These are phyloP conservation scores for Ajuga reptans DNA, from an alignment of 305 asterid genomes.

Conservation along the genomic window DNA sequence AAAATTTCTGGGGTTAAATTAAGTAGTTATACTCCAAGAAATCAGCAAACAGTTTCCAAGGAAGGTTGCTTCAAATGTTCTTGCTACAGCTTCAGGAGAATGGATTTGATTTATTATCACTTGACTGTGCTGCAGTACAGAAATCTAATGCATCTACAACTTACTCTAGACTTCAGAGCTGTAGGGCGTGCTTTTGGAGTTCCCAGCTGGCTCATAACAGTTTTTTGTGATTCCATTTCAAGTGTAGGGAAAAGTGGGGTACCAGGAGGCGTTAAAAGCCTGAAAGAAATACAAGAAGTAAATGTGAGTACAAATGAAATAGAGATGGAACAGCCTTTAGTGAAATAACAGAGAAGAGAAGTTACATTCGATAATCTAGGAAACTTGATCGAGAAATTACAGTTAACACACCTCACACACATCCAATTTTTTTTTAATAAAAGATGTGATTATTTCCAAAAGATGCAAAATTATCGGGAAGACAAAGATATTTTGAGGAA, in stretches of 20 bases:
- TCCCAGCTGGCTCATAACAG: slow-evolving; percentile 68
- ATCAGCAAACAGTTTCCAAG: background rate
- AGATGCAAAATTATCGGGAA: slow-evolving; percentile 8
- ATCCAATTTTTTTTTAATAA: background rate
- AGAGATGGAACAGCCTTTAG: background rate
- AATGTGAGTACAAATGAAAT: background rate
- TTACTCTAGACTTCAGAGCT: slow-evolving; percentile 77
- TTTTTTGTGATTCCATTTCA: slow-evolving; percentile 77
- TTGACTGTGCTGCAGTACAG: background rate
- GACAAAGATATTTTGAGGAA: background rate
- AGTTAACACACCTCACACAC: background rate
- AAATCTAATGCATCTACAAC: slow-evolving; percentile 19
- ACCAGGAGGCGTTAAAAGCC: slow-evolving; percentile 98
- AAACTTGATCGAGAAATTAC: background rate
- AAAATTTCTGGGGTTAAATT: background rate
- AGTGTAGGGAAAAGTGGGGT: slow-evolving; percentile 94
- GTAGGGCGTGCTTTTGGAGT: slow-evolving; percentile 72
- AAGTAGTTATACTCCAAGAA: background rate
- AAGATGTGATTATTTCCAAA: background rate
- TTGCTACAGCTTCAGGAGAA: background rate
- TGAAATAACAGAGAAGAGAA: slow-evolving; percentile 12
- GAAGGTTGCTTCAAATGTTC: background rate
- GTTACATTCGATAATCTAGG: background rate
- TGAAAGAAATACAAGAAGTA: slow-evolving; percentile 30
- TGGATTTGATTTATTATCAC: background rate